A percentile compares a stretch with the other conserved stretches of the same genome.
These are phyloP conservation scores for Zygosaccharomyces bisporus DNA, from an alignment of 805 yeast species.

Conservation along the genomic window DNA sequence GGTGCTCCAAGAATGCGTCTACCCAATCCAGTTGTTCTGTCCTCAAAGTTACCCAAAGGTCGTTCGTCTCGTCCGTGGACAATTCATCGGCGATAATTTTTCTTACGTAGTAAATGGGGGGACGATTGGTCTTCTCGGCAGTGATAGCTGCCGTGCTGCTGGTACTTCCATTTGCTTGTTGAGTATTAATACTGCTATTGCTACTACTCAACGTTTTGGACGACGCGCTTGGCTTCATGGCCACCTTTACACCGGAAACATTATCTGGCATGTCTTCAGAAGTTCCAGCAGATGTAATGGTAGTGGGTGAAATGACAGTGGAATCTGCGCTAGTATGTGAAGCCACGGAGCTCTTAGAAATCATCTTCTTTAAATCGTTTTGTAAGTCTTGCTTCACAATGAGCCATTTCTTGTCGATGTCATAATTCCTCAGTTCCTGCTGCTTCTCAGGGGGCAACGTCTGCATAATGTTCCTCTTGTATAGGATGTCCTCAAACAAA, in stretches of 20 bases:
- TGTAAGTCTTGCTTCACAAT: slow-evolving; percentile 80
- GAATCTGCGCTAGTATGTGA: slow-evolving; percentile 12
- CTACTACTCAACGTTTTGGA: slow-evolving; percentile 6
- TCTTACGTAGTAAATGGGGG: slow-evolving; percentile 76
- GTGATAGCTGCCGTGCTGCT: slow-evolving; percentile 23
- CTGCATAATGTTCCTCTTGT: slow-evolving; percentile 67
- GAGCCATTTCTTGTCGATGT: slow-evolving; percentile 85
- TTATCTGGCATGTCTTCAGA: slow-evolving; percentile 3
- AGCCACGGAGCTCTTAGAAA: slow-evolving; percentile 30
- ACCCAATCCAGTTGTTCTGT: slow-evolving; percentile 90
- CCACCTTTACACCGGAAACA: not conserved
- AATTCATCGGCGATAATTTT: slow-evolving; percentile 67
- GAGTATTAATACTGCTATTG: slow-evolving; percentile 5
- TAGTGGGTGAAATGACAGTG: slow-evolving; percentile 1
- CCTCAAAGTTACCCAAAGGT: slow-evolving; percentile 85
- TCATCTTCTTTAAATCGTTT: slow-evolving; percentile 62
- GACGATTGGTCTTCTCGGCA: slow-evolving; percentile 37
- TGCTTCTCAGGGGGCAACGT: slow-evolving; percentile 67
- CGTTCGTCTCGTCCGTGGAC: slow-evolving; percentile 65
- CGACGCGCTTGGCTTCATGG: slow-evolving; percentile 5
- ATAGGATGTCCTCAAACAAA: slow-evolving; percentile 77
- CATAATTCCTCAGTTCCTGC: slow-evolving; percentile 69
- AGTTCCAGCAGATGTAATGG: slow-evolving; percentile 8
- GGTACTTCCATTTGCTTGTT: slow-evolving; percentile 20
- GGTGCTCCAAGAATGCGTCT: slow-evolving; percentile 63